Evolutionary conservation across 1,284 basidiomycete species (phyloP).

Genomic region (Anthracocystis panici-leucophaei): DNA sequence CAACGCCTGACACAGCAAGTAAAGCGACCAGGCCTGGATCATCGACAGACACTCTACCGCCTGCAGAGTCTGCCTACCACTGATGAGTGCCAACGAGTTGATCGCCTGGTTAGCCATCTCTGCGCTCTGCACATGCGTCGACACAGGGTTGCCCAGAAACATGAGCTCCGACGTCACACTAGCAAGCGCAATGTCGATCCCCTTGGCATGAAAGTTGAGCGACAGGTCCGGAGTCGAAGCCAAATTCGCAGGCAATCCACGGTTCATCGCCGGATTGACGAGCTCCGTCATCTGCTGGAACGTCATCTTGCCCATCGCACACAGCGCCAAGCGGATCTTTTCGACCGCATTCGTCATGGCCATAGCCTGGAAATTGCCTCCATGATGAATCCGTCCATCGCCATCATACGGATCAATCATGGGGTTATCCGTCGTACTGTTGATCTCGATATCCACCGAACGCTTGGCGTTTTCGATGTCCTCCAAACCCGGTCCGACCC

Average conservation of each 20-base stretch:
- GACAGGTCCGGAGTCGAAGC: slow-evolving; percentile 56
- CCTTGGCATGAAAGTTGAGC: slow-evolving; percentile 83
- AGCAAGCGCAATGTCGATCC: slow-evolving; percentile 79
- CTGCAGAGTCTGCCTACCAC: slow-evolving; percentile 54
- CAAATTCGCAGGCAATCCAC: slow-evolving; percentile 55
- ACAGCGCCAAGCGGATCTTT: slow-evolving; percentile 82
- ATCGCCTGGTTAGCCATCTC: slow-evolving; percentile 64
- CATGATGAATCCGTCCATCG: slow-evolving; percentile 52
- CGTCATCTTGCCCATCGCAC: slow-evolving; percentile 84
- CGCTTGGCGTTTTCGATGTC: slow-evolving; percentile 79
- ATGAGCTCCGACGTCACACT: slow-evolving; percentile 76
- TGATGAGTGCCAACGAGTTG: slow-evolving; percentile 60
- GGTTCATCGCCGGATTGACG: slow-evolving; percentile 70
- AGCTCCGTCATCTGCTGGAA: slow-evolving; percentile 87
- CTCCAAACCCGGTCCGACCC: slow-evolving; percentile 86
- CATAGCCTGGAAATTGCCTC: slow-evolving; percentile 72
- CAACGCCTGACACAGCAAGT: slow-evolving; percentile 62
- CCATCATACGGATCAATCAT: slow-evolving; percentile 56
- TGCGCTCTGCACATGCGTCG: slow-evolving; percentile 79
- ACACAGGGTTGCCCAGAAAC: slow-evolving; percentile 83
- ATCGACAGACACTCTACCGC: slow-evolving; percentile 58
- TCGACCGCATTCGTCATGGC: slow-evolving; percentile 88
- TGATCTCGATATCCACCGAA: slow-evolving; percentile 81
- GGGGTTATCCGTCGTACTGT: slow-evolving; percentile 77
- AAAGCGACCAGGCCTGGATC: slow-evolving; percentile 63